Percentiles rank a stretch among this genome's conserved stretches.
phyloP scores from a whole-genome alignment of 805 yeast species.

The Cephaloascus fragrans region DNA sequence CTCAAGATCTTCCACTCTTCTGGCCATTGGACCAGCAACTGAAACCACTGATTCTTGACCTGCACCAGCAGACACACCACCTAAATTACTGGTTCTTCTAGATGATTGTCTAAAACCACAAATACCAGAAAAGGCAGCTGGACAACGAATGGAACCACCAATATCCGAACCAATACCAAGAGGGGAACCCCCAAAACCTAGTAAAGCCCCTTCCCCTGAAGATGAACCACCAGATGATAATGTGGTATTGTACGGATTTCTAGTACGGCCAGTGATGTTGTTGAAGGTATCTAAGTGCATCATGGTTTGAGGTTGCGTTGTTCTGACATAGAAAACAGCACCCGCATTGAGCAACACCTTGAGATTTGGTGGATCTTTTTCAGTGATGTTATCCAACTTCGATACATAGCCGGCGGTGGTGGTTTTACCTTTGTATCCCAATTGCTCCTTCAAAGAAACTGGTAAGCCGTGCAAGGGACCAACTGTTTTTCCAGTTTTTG shows the following conservation, averaged over 20 bases:
- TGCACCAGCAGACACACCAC: constrained; percentile 44
- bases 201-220: constrained; percentile 63
- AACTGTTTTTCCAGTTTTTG: constrained; percentile 37
- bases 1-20: constrained; percentile 57
- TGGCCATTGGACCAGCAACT: constrained; percentile 61
- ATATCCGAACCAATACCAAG: constrained; percentile 64
- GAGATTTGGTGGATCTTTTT: constrained; percentile 36
- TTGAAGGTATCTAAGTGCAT: constrained; percentile 62
- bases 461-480: constrained; percentile 71
- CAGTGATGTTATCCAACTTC: constrained; percentile 34
- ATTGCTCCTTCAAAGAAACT: constrained; percentile 58
- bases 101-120: constrained; percentile 58
- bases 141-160: constrained; percentile 62
- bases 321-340: constrained; percentile 54
- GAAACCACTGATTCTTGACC: constrained; percentile 62
- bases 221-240: constrained; percentile 66
- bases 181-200: constrained; percentile 49
- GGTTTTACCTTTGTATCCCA: constrained; percentile 39
- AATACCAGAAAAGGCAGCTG: constrained; percentile 55
- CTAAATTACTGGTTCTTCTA: constrained; percentile 36
- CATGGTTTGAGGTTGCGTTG: constrained; percentile 59
- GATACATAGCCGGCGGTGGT: constrained; percentile 56
- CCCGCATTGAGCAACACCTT: constrained; percentile 40
- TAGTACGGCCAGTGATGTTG: constrained; percentile 48
- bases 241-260: constrained; percentile 47